These are phyloP conservation scores for Linum lewisii DNA, from an alignment of 345 rosid genomes.

Conservation along the genomic window DNA sequence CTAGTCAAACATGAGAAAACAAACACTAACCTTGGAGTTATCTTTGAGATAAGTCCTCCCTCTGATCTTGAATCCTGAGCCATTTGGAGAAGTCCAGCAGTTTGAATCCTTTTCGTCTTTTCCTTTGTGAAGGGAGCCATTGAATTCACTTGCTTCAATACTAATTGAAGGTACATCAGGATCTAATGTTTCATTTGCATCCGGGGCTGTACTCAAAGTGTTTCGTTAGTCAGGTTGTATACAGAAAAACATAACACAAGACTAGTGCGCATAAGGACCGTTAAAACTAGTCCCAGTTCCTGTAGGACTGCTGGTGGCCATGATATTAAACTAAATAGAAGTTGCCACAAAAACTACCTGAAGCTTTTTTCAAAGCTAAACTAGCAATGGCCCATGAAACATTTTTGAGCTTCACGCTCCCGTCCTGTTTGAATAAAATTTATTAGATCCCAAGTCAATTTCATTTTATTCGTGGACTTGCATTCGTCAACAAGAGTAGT, in stretches of 20 bases:
- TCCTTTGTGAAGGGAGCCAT: conserved; percentile 50
- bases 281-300: not conserved
- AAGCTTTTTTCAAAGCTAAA: conserved; percentile 53
- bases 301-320: not conserved
- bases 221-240: not conserved
- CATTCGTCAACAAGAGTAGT: not conserved
- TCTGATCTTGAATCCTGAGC: conserved; percentile 83
- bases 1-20: not conserved
- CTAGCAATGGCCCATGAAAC: conserved; percentile 82
- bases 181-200: conserved; percentile 60
- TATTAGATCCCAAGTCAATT: not conserved
- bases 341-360: conserved; percentile 36
- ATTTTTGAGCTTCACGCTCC: conserved; percentile 65
- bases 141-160: conserved; percentile 51
- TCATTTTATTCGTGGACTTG: not conserved
- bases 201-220: conserved; percentile 32
- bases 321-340: no score
- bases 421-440: conserved; percentile 31
- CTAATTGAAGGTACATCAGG: conserved; percentile 30
- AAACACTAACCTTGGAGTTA: conserved; percentile 52
- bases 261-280: not conserved
- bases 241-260: not conserved
- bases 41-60: conserved; percentile 89
- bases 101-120: conserved; percentile 32
- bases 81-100: conserved; percentile 90